Evolutionary conservation across 2,329 filamentous ascomycete genomes (phyloP).

Genomic region (Pseudocercospora musae): DNA sequence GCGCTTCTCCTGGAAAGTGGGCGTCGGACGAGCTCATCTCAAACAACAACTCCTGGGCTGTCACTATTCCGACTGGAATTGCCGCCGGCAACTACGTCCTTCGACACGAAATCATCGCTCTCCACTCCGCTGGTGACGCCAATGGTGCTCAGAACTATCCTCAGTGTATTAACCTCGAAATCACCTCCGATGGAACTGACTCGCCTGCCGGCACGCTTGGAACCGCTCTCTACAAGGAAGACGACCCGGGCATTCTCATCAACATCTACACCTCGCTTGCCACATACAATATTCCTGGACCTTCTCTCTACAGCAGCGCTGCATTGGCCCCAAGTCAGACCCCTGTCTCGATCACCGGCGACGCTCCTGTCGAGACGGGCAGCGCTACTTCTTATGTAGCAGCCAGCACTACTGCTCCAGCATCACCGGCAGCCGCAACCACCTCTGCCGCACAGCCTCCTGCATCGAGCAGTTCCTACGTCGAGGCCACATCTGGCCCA

Average conservation of each 20-base stretch:
- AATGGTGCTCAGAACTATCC: conserved; percentile 47
- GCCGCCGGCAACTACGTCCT: conserved; percentile 58
- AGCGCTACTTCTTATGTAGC: conserved; percentile 2
- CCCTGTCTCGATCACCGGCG: conserved; percentile 4
- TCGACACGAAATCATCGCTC: conserved; percentile 58
- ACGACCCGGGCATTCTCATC: conserved; percentile 57
- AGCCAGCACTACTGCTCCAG: conserved; percentile 1
- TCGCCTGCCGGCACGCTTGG: conserved; percentile 49
- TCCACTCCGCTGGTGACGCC: conserved; percentile 50
- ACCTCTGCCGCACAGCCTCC: conserved; percentile 1
- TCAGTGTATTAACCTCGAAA: conserved; percentile 56
- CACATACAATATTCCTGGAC: conserved; percentile 53
- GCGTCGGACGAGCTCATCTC: conserved; percentile 53
- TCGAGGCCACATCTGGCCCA: conserved; percentile 2
- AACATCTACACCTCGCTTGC: conserved; percentile 54
- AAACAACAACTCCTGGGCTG: conserved; percentile 47
- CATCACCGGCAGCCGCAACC: background rate
- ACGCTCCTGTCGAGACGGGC: conserved; percentile 2
- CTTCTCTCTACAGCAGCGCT: conserved; percentile 33
- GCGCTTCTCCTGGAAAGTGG: conserved; percentile 49
- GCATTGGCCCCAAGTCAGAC: conserved; percentile 11
- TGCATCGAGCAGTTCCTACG: background rate
- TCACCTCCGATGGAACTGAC: conserved; percentile 53
- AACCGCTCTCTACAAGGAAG: conserved; percentile 55
- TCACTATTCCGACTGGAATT: conserved; percentile 53